Evolutionary conservation across 1,284 basidiomycete species (phyloP), one percentile per base, ranked within the genome.

Genomic region (Austropuccinia psidii): DNA sequence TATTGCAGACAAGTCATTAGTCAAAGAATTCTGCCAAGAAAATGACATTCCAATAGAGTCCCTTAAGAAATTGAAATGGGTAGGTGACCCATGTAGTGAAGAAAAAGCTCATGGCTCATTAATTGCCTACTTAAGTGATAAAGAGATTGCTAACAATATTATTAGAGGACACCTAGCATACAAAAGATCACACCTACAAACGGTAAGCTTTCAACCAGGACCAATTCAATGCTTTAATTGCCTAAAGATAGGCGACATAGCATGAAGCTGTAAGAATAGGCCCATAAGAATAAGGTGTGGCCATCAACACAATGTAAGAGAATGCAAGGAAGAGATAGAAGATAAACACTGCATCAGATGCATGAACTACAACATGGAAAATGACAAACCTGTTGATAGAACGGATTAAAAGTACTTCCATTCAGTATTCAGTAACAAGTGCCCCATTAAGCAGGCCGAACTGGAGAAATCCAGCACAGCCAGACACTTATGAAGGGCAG

Each of bases 151-250:
- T 5, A 39, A 24, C 37, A 35, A 60, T 39, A 60, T 60, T 41
- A 35, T 33, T 19, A 31, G 54, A 33, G 54, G 2, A 6, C 31
- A 35, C 4, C 29, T 57, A 3, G 33, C 31, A 29, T 57, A 57
- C 54, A 57, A 57, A 8, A 57, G 15, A 29, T 35, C 37, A 9
- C 54, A 57, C 54, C 29, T 57, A 3, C 33, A 35, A 57, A 35
- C 31, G 3, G 31, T 33, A 33, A 29, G 37, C 54, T 57, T 33
- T 17, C 33, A 33, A 3, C 54, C 33, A 57, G 54, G 54, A 17
- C 54, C 54, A 3, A 57, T 33, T 19, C 54, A 57, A n/a, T 57
- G 54, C 54, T 57, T 19, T n/a, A 57, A 57, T 17, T 57, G 54
- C 29, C 21, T 57, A 19, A 35, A 17, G 29, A 35, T 57, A 1